Evolutionary conservation across 192 early-diverging fungal genomes (phyloP), one percentile per base, ranked within the genome.

Genomic region (Coemansia furcata): DNA sequence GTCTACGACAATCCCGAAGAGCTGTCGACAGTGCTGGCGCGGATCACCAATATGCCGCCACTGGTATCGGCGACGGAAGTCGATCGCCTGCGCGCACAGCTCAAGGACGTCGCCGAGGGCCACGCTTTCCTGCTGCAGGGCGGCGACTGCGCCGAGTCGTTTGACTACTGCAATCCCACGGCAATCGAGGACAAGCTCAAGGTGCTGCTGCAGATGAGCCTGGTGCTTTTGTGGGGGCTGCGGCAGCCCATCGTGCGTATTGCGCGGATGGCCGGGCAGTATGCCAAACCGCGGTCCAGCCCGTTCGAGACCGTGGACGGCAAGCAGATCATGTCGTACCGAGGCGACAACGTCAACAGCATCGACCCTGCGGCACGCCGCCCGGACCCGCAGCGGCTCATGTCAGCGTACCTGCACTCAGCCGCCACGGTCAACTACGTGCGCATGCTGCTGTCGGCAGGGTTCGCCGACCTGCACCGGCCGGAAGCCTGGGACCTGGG

Each of bases 271-370:
- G 96, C 93, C 19, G 97, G 97, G 3, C 95, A 99, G 83, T 99
- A 99, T 80, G 97, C 97, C 50, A 99, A 99, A 85, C 97, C 97
- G 14, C 88, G 97, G 57, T 95, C 93, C 40, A 94, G 89, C 75
- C 90, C 95, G 3, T 94, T 85, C 38, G 97, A 99, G 71, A 89
- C 88, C 61, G 80, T 93, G 40, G 84, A 94, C 70, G 97, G 95
- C 59, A 80, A 87, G 55, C 86, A 91, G 63, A 91, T 96, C 66
- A 67, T 85, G 55, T 92, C 95, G 37, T 99, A 92, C 87, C 89
- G 97, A 58, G 97, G 97, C 58, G 97, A 98, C 85, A 98, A 97
- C 82, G 93, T 99, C 55, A 99, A 99, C 84, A 94, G 97, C 58
- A 95, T 89, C 66, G 93, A 93, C 50, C 89, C 93, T 17, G 74